Conservation (phyloP, 768 basidiomycete species). For the Sporobolomyces phaffii region DNA sequence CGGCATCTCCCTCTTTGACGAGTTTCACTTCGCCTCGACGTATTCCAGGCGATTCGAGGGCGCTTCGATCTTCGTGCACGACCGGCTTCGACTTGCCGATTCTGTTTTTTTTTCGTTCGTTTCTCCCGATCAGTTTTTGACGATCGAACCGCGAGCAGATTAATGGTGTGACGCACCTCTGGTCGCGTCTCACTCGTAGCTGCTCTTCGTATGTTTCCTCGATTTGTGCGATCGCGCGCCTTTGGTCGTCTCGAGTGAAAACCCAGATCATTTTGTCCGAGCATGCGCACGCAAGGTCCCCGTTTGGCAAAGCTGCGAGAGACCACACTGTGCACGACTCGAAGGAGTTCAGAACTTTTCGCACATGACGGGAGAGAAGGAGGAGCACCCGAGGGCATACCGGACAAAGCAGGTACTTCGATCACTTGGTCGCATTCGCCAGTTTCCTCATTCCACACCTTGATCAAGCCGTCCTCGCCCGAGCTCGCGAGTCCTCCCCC, state of each 20-base stretch:
- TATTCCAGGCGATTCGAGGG: slow-evolving; percentile 55
- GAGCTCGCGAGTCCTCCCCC: slow-evolving; percentile 72
- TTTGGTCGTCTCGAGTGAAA: slow-evolving; percentile 64
- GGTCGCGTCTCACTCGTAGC: slow-evolving; percentile 47
- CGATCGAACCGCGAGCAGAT: too few species aligned
- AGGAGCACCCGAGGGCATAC: slow-evolving; percentile 8
- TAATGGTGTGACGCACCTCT: too few species aligned
- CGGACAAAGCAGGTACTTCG: slow-evolving; percentile 82
- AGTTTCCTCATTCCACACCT: slow-evolving; percentile 73
- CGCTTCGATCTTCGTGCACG: slow-evolving; percentile 68
- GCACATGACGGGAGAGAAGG: not conserved
- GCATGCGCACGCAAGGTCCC: slow-evolving; percentile 83
- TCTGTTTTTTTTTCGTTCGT: not conserved
- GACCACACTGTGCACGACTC: slow-evolving; percentile 62
- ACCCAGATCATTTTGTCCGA: slow-evolving; percentile 82
- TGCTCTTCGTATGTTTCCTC: slow-evolving; percentile 50
- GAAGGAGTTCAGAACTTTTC: not conserved
- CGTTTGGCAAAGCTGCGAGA: slow-evolving; percentile 67
- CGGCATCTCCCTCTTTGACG: slow-evolving; percentile 63
- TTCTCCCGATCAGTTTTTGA: too few species aligned
- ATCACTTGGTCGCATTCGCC: slow-evolving; percentile 82
- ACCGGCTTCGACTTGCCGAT: slow-evolving; percentile 48
- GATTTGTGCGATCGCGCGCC: slow-evolving; percentile 64
- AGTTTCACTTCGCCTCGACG: slow-evolving; percentile 89
- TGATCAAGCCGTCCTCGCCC: slow-evolving; percentile 87